Evolutionary conservation across 805 yeast species (phyloP).

Genomic region (Candida tibetensis): DNA sequence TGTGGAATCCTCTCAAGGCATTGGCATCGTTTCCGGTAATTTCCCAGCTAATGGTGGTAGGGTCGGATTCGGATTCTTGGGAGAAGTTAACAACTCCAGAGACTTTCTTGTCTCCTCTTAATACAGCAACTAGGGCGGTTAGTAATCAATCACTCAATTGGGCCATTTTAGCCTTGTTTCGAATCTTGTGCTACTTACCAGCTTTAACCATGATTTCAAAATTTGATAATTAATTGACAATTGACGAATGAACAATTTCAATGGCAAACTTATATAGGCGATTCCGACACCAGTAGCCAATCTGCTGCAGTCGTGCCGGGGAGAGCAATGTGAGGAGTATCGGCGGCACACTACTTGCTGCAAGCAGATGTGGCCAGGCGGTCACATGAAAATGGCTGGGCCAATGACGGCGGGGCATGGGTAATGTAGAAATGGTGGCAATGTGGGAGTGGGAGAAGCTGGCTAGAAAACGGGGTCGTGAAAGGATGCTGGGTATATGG

Average conservation of each 20-base stretch:
- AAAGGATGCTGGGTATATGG: no score
- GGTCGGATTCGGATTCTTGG: constrained; percentile 74
- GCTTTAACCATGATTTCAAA: constrained; percentile 53
- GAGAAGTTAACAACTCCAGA: constrained; percentile 85
- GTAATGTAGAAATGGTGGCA: no score
- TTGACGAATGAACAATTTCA: no score
- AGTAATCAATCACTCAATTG: constrained; percentile 5
- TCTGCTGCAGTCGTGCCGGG: not conserved
- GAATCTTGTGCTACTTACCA: constrained; percentile 42
- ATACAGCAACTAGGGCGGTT: constrained; percentile 75
- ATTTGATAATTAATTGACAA: constrained; percentile 14
- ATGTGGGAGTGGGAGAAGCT: no score
- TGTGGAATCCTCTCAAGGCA: constrained; percentile 94
- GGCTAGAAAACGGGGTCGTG: no score
- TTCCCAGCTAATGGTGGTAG: constrained; percentile 86
- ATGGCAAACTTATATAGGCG: constrained; percentile 2
- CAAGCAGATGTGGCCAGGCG: no score
- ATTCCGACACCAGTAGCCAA: constrained; percentile 1
- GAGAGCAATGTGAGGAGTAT: not conserved
- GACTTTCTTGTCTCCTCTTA: constrained; percentile 92
- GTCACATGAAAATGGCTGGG: no score
- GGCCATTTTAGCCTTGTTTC: not conserved
- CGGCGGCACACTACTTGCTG: not conserved
- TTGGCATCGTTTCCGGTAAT: constrained; percentile 85
- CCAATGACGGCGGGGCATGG: no score